Evolutionary conservation across 2,329 filamentous ascomycete genomes (phyloP), one percentile per base, ranked within the genome.

Genomic region (Aspergillus sp.): DNA sequence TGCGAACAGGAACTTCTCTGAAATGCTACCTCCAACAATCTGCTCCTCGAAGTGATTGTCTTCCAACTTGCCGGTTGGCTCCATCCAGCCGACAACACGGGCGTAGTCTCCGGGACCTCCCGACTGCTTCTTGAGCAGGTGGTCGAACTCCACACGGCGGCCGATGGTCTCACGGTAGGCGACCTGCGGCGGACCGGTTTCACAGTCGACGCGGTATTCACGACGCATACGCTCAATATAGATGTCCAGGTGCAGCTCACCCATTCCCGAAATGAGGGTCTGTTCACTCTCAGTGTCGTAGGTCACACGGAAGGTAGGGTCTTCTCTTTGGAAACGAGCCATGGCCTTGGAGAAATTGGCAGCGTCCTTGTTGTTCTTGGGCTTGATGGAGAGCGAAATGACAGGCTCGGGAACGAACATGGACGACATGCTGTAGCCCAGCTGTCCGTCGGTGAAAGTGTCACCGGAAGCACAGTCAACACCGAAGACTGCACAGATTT

Each of bases 231-330:
- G 90, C 75, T 98, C 93, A 44, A 98, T 84, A 69, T 98, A 98
- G 63, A 98, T 95, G 63, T 95, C 90, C 23, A 98, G 78, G 70
- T 98, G 93, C 58, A 98, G 72, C 70, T 98, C 93, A 58, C 93
- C 93, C 93, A 98, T 98, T 51, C 93, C 93, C 38, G 88, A 94
- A 64, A 98, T 97, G 64, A 98, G 95, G 43, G 91, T 97, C 75
- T 98, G 89, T 65, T 95, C 86, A 55, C 86, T 91, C 74, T 98
- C 93, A 13, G 82, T 72, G 64, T 98, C 93, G 60, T 95, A 90
- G 60, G 89, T 86, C 33, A 98, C 88, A 46, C 93, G 84, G 82
- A 98, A 98, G 10, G 93, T 98, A 3, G 93, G 93, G 62, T 98
- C 93, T 73, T 98, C 93, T 54, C 93, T 86, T 73, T 96, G 91